These are phyloP conservation scores for Fraxinus pennsylvanica DNA, from an alignment of 257 asterid species.

Conservation along the genomic window DNA sequence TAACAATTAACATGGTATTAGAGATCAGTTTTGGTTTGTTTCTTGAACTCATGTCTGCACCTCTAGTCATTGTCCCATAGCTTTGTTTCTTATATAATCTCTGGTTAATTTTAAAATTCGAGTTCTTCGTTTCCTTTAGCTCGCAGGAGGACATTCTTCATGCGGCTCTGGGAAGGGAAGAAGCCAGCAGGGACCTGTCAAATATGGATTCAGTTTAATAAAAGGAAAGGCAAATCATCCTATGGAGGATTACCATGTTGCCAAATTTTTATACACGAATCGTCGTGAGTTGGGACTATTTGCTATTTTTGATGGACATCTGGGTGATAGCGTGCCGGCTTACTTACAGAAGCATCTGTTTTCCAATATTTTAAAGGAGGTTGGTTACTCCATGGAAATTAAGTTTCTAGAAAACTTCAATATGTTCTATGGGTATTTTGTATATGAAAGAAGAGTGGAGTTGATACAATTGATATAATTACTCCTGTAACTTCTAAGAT, in stretches of 20 bases:
- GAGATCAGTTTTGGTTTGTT: background rate
- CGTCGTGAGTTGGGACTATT: slow-evolving; percentile 79
- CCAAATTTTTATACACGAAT: slow-evolving; percentile 63
- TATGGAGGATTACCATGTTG: slow-evolving; percentile 96
- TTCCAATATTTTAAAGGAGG: slow-evolving; percentile 87
- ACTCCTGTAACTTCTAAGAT: background rate
- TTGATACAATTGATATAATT: background rate
- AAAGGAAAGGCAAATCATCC: slow-evolving; percentile 96
- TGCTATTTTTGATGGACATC: slow-evolving; percentile 87
- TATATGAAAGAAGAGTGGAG: background rate
- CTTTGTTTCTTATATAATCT: background rate
- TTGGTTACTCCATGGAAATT: slow-evolving; percentile 29
- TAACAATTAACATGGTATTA: background rate
- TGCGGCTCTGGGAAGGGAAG: slow-evolving; percentile 78
- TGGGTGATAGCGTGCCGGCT: slow-evolving; percentile 88
- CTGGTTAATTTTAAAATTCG: slow-evolving; percentile 13
- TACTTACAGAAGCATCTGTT: slow-evolving; percentile 84
- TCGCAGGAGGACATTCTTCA: slow-evolving; percentile 59
- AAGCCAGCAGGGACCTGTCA: slow-evolving; percentile 53
- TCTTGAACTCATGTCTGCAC: background rate
- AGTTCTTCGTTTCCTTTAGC: slow-evolving; percentile 38
- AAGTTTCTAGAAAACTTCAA: background rate
- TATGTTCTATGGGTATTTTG: background rate
- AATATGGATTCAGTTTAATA: slow-evolving; percentile 75
- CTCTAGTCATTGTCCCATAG: background rate